These are phyloP conservation scores for Termitomyces sp. DNA, from an alignment of 768 basidiomycete genomes.

Conservation along the genomic window DNA sequence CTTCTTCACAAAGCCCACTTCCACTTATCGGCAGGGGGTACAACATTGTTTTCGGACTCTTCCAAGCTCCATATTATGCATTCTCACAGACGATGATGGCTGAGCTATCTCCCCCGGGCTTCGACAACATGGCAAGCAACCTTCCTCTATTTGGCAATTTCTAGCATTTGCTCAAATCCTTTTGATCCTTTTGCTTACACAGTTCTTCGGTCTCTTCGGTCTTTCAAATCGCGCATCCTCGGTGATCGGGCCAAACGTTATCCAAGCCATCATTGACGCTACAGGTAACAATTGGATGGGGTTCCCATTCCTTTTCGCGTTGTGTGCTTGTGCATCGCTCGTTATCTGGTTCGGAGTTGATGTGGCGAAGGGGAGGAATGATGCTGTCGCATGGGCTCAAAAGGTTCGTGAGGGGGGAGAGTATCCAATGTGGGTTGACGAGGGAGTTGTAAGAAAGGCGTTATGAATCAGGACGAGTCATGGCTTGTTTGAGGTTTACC, in stretches of 20 bases:
- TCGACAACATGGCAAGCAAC: constrained; percentile 60
- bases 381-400: constrained; percentile 58
- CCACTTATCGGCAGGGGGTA: constrained; percentile 48
- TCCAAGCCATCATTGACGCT: constrained; percentile 75
- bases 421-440: neutral
- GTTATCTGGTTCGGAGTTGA: constrained; percentile 78
- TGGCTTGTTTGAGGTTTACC: neutral
- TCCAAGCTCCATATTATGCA: constrained; percentile 86
- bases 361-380: constrained; percentile 53
- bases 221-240: constrained; percentile 83
- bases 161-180: neutral
- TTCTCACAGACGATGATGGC: constrained; percentile 88
- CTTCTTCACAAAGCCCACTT: neutral
- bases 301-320: constrained; percentile 77
- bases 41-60: constrained; percentile 74
- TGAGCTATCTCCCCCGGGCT: constrained; percentile 82
- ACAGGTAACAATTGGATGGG: constrained; percentile 77
- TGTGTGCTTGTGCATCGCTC: constrained; percentile 60
- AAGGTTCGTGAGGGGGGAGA: constrained; percentile 4
- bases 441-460: neutral
- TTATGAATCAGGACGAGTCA: neutral
- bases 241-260: constrained; percentile 83
- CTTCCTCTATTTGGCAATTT: neutral
- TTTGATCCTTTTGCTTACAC: neutral
- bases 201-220: constrained; percentile 88